These are phyloP conservation scores for Pythium folliculosum DNA, from an alignment of 352 stramenopile species.

Conservation along the genomic window DNA sequence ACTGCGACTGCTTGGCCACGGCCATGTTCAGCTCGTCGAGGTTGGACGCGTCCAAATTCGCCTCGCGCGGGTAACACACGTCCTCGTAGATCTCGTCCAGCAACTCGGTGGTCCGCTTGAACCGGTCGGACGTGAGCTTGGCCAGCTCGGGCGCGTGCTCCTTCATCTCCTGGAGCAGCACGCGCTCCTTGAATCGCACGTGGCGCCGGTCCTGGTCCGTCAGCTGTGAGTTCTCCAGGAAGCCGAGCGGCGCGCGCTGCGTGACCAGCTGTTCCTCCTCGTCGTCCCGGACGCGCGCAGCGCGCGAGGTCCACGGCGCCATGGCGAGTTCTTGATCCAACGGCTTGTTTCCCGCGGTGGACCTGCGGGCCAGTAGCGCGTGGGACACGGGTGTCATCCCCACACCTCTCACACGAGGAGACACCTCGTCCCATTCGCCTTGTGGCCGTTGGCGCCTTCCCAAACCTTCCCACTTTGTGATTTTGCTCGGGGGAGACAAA, in stretches of 20 bases:
- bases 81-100: conserved; percentile 78
- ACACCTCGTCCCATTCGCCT: no score
- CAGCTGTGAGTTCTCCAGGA: conserved; percentile 69
- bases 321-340: conserved; percentile 5
- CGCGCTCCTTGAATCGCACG: conserved; percentile 75
- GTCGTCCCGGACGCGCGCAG: conserved; percentile 18
- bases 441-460: no score
- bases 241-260: conserved; percentile 29
- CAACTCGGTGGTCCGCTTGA: conserved; percentile 58
- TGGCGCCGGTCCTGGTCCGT: conserved; percentile 73
- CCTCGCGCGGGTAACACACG: conserved; percentile 80
- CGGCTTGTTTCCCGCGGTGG: conserved; percentile 3
- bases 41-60: conserved; percentile 80
- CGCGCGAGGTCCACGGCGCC: conserved; percentile 20
- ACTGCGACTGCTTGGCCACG: conserved; percentile 72
- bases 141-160: conserved; percentile 71
- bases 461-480: no score
- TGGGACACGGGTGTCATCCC: no score
- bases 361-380: no score
- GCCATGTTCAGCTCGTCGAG: conserved; percentile 82
- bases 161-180: conserved; percentile 71
- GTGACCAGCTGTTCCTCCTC: conserved; percentile 5
- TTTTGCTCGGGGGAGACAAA: no score
- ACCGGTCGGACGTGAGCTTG: conserved; percentile 59
- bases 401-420: no score